These are phyloP conservation scores for Lactarius sp. DNA, from an alignment of 768 basidiomycete species.

Conservation along the genomic window DNA sequence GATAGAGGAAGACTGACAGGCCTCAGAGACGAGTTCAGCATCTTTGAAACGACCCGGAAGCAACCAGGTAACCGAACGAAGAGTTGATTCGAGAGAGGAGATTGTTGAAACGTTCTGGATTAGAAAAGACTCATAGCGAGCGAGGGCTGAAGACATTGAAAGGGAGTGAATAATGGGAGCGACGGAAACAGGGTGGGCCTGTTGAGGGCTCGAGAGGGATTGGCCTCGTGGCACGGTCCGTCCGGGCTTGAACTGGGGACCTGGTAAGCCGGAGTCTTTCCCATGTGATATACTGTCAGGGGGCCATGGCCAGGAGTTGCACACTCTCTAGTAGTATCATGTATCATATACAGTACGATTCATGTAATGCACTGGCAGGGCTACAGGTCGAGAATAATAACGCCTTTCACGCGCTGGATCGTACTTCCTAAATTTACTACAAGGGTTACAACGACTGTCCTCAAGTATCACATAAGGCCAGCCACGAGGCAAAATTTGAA, in stretches of 20 bases:
- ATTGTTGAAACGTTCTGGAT: conserved; percentile 83
- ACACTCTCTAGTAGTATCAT: no score
- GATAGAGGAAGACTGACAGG: conserved; percentile 55
- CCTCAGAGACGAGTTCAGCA: conserved; percentile 93
- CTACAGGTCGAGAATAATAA: background rate
- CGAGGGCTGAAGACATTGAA: conserved; percentile 57
- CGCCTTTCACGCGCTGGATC: background rate
- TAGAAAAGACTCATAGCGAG: conserved; percentile 78
- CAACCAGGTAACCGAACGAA: conserved; percentile 92
- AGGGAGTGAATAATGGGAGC: background rate
- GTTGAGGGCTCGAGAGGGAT: no score
- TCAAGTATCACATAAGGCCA: conserved; percentile 7
- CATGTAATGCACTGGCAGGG: background rate
- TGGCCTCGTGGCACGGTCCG: background rate
- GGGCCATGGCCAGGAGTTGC: background rate
- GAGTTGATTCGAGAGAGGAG: conserved; percentile 79
- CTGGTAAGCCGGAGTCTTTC: background rate
- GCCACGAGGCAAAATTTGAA: conserved; percentile 16
- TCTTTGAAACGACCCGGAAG: conserved; percentile 96
- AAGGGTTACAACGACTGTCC: background rate
- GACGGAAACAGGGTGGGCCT: background rate
- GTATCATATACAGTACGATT: no score
- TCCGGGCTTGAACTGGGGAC: background rate
- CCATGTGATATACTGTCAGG: conserved; percentile 4
- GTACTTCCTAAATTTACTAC: background rate